Evolutionary conservation across 2,329 filamentous ascomycete species (phyloP), one percentile per base, ranked within the genome.

Genomic region (Hypoxylon sp.): DNA sequence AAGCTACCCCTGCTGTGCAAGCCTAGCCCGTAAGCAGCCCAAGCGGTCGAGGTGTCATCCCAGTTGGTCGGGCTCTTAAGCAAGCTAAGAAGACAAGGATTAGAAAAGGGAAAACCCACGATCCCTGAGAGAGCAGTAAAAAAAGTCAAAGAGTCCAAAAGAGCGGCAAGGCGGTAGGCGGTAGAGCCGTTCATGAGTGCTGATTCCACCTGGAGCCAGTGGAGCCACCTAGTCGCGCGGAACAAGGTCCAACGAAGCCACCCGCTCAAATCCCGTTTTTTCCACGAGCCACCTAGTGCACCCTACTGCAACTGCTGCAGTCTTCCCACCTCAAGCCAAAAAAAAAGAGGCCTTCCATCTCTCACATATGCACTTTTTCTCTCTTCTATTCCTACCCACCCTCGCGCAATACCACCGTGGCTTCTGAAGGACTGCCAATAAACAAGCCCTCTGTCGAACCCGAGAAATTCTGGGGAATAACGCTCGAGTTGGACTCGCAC

Each of bases 341-440:
- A 70, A 64, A 50, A 66, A 70, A 64, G 46, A 64, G 30, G 48
- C 45, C 36, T 63, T 58, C 48, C 21, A 23, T 57, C 48, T 65
- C 63, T 61, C 57, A 60, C 67, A 66, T 69, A 59, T 70, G 63
- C 68, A 43, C 43, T 46, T 49, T 34, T 64, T 34, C 60, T 60
- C 50, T 63, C 64, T 64, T 67, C 60, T 57, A 64, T 60, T 67
- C 70, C 67, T 60, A 72, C 70, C 73, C 71, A 72, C 71, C 71
- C 65, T 72, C 74, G 69, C 68, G 64, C 69, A 70, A 69, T 75
- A 70, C 68, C 36, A 71, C 72, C 55, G 62, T 70, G 60, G 58
- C 58, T 46, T 48, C 60, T 65, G 25, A 55, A 59, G 52, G 21
- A 53, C 58, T 61, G 17, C 67, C 64, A 67, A 70, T 68, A 67